phyloP scores from a whole-genome alignment of 2,329 filamentous ascomycete genomes.

The Apiospora sp. region DNA sequence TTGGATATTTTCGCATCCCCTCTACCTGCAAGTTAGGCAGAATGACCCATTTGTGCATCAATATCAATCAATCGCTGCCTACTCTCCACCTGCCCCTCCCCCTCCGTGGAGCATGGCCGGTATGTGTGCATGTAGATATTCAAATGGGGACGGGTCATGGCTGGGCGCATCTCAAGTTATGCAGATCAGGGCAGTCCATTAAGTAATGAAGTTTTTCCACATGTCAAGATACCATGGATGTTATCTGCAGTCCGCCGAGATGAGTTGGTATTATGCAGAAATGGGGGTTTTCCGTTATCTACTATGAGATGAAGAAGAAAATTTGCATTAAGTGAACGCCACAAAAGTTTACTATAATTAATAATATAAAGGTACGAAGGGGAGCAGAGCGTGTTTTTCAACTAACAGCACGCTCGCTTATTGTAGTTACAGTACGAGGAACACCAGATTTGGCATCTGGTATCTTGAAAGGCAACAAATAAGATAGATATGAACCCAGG shows the following conservation, averaged over 20 bases:
- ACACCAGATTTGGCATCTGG: no score
- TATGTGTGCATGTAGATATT: background rate
- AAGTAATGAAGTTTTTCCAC: background rate
- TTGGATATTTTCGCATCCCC: background rate
- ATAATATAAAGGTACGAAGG: no score
- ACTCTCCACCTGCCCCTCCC: conserved; percentile 2
- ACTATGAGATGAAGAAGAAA: background rate
- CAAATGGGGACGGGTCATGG: background rate
- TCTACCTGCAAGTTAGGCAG: background rate
- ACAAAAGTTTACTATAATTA: no score
- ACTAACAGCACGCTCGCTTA: no score
- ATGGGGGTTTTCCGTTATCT: background rate
- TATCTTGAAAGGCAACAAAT: no score
- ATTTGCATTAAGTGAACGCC: no score
- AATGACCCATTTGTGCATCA: background rate
- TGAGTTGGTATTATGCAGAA: background rate
- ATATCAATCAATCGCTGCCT: background rate
- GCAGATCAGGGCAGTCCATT: background rate
- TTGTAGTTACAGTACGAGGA: no score
- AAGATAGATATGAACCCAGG: no score
- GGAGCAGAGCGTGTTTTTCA: no score
- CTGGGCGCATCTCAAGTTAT: background rate
- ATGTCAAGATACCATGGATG: background rate
- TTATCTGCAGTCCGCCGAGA: background rate
- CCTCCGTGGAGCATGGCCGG: background rate